Base-by-base conservation (phyloP, 108 stramenopile genomes). In the Cylindrotheca closterium region DNA sequence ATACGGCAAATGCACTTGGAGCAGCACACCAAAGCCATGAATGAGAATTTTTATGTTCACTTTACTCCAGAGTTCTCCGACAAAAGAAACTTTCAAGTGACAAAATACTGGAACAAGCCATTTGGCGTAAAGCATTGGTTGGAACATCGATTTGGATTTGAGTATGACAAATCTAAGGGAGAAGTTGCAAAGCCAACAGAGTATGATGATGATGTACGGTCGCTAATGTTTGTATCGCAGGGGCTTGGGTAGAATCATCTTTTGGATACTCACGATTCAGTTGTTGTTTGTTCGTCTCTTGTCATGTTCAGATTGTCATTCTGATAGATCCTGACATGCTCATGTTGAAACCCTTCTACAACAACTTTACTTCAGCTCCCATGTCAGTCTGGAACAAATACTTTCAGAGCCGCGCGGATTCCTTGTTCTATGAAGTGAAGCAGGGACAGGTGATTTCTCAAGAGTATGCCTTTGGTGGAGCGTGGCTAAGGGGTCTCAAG, bases 281-380 rank as follows among this genome's bases (percentile, higher is more conserved):
- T 65, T 58, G 71, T 30, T 59, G 77, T 3, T 73, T n/a, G n/a
- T n/a, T n/a, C n/a, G 86, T 32, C 84, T 42, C 10, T 10, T 42
- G 10, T 15, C 37, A 7, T 42, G 7, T 7, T 7, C 15, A 75
- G 28, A 82, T 96, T 54, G 56, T 98, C 10, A 73, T 90, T 2
- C 72, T 98, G 26, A 70, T 96, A 10, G 97, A 98, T 79, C 97
- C 97, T 18, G 97, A 98, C 61, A 93, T 96, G 89, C 65, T 95
- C n/a, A 64, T 97, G 61, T 67, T 91, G 58, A 51, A 77, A 24
- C 91, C 91, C 15, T 65, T 97, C 26, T 63, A 78, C 1, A 83
- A 80, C 45, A 85, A 87, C 63, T 85, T 89, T 63, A 72, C 60
- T 19, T 49, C 45, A 30, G 19, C 29, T 55, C 72, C 66, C 53